Base-by-base conservation (phyloP, 1,284 basidiomycete species). In the Fistulinella cinereoalba region DNA sequence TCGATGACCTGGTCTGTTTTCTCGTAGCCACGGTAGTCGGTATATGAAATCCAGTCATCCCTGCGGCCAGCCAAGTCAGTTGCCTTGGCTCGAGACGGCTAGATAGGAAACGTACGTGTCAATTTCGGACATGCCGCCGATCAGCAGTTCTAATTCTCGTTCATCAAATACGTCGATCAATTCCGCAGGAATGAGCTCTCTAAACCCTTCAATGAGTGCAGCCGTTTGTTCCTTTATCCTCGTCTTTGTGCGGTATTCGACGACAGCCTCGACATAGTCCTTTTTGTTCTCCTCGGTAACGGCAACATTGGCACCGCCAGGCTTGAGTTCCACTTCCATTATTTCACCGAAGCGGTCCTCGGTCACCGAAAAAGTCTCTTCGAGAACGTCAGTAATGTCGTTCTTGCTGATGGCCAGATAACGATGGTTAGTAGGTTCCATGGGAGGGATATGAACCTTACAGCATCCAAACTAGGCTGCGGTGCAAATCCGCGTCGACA, bases 61-160 rank as follows among this genome's bases (percentile, higher is more conserved):
- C 82, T 85, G 37, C 42, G 27, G 18, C n/a, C n/a, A 15, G 46
- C 11, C 50, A 13, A 47, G 38, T 41, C 40, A 49, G 31, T 25
- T 25, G 19, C 40, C 12, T 10, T 13, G 6, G n/a, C n/a, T n/a
- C 44, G 45, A 39, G 6, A 7, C 7, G 28, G 34, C 45, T 9
- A 23, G 41, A n/a, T 21, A 27, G 25, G 16, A 46, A 16, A 76
- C 83, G 34, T 77, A 85, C 83, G 86, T 83, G 62, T 97, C 93
- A 56, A 96, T 95, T 70, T 97, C 94, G 23, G 89, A 92, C 90
- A 97, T 95, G 56, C 93, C 94, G 57, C 94, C 93, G 56, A 97
- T 96, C 46, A 97, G 76, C 40, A 94, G 71, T 65, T 96, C 93
- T 16, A 97, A 75, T 66, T 97, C 94, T 44, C 92, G 80, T 72